These are phyloP conservation scores for Aurinia saxatilis DNA, from an alignment of 345 rosid species.

Conservation along the genomic window DNA sequence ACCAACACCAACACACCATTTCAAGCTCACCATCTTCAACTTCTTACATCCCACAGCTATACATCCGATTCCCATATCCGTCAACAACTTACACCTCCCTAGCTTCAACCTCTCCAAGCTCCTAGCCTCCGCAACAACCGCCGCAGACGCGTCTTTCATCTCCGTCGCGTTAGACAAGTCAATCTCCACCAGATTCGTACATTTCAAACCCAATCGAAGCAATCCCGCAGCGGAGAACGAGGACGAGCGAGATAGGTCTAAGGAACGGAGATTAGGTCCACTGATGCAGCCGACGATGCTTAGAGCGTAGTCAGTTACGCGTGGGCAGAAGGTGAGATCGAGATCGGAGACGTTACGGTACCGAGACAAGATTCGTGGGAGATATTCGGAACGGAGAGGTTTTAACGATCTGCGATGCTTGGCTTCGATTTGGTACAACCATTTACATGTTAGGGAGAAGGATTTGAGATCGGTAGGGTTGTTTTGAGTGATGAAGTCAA, in stretches of 20 bases:
- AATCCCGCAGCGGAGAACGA: conserved; percentile 37
- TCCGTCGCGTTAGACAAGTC: conserved; percentile 36
- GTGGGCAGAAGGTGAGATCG: conserved; percentile 41
- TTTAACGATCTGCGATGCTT: conserved; percentile 29
- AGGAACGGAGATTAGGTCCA: conserved; percentile 24
- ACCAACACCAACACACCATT: conserved; percentile 43
- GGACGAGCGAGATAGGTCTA: conserved; percentile 34
- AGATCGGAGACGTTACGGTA: conserved; percentile 31
- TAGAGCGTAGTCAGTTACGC: conserved; percentile 29
- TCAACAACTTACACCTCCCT: conserved; percentile 38
- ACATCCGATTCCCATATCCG: conserved; percentile 50
- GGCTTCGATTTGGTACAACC: conserved; percentile 32
- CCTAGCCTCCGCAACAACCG: conserved; percentile 38
- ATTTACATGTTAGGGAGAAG: conserved; percentile 37
- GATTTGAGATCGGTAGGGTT: conserved; percentile 37
- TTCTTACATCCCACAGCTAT: conserved; percentile 43
- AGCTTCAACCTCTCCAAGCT: conserved; percentile 33
- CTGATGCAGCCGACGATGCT: conserved; percentile 23
- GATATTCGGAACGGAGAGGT: conserved; percentile 33
- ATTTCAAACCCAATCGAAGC: conserved; percentile 23
- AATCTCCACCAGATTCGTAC: conserved; percentile 28
- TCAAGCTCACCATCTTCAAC: conserved; percentile 35
- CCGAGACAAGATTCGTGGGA: conserved; percentile 20
- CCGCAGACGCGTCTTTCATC: conserved; percentile 37
- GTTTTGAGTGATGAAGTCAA: conserved; percentile 31